Conservation (phyloP, 495 filamentous ascomycete genomes). For the Penicillium chermesinum region DNA sequence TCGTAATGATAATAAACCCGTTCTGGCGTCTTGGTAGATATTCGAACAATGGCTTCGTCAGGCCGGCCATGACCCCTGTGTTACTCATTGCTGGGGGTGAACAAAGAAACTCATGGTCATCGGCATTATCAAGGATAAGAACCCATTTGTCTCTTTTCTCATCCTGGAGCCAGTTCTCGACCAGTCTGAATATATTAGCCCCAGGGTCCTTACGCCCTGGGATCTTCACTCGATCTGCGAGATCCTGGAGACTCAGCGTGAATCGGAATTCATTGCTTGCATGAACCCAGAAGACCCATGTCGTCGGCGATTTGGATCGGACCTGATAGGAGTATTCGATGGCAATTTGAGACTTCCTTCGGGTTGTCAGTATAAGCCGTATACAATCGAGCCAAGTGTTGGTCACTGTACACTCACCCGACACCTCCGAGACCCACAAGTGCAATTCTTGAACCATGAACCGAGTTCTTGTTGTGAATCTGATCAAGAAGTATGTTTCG, state of each 20-base stretch:
- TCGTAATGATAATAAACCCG: slow-evolving; percentile 31
- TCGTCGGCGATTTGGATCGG: slow-evolving; percentile 29
- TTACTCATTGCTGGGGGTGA: slow-evolving; percentile 9
- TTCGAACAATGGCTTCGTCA: background rate
- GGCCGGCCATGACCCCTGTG: slow-evolving; percentile 1
- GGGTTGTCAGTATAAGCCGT: background rate
- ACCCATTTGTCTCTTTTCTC: slow-evolving; percentile 3
- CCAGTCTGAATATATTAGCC: slow-evolving; percentile 33
- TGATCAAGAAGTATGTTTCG: slow-evolving; percentile 20
- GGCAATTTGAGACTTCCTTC: slow-evolving; percentile 38
- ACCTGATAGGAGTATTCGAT: slow-evolving; percentile 35
- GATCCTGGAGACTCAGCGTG: slow-evolving; percentile 31
- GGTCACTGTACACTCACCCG: slow-evolving; percentile 28
- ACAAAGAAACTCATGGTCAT: slow-evolving; percentile 19
- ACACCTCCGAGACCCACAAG: slow-evolving; percentile 31
- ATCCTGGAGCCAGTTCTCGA: slow-evolving; percentile 35
- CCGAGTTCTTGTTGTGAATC: slow-evolving; percentile 19
- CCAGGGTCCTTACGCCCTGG: slow-evolving; percentile 28
- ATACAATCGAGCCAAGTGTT: too few species aligned
- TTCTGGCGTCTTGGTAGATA: background rate
- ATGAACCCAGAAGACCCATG: slow-evolving; percentile 46
- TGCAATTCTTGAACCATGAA: slow-evolving; percentile 16
- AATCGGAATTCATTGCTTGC: slow-evolving; percentile 27
- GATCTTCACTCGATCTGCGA: slow-evolving; percentile 33
- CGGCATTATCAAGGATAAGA: slow-evolving; percentile 6